Base-by-base conservation (phyloP, 2,329 filamentous ascomycete genomes). In the Chrysoporthe puriensis region DNA sequence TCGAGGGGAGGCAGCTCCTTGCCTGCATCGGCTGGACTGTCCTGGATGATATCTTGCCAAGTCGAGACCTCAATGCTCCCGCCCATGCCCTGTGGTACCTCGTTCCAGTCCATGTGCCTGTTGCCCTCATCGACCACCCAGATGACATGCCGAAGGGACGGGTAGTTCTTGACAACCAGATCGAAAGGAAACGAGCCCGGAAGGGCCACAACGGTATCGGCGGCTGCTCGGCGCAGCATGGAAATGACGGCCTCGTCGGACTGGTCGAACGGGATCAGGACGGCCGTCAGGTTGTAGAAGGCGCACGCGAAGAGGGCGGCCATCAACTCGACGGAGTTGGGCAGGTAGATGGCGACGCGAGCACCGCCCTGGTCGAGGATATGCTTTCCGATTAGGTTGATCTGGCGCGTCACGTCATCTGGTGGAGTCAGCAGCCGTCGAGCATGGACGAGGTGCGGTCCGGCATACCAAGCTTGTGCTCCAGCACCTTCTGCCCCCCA, bases 101-200 rank as follows among this genome's bases (percentile, higher is more conserved):
- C 92, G 73, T 93, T 94, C 94, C 95, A 99, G 79, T 97, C 94
- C 85, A 99, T 91, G 76, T 98, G 95, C 73, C 89, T 88, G 81
- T 90, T 97, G 54, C 93, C 93, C 75, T 93, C 88, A 74, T 97
- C 95, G 5, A 96, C 93, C 14, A 97, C 94, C 93, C 94, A 98
- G 73, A 97, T 87, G 43, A 97, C 85, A 72, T 94, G 88, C 70
- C 89, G 90, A 58, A 99, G 84, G 48, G 86, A 85, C 5, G 90
- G 85, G 74, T 92, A 93, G 64, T 83, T 85, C 73, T 90, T 87
- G 63, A 89, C 85, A 14, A 97, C 86, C 48, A 86, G 81, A 70
- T 93, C 90, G 56, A 97, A 88, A 32, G 96, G 92, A 67, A 98
- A 86, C n/a, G 91, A 89, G 54, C 96, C 96, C 3, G 95, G 94